phyloP scores from a whole-genome alignment of 148 eudicot genomes.

The Linanthus parryae region DNA sequence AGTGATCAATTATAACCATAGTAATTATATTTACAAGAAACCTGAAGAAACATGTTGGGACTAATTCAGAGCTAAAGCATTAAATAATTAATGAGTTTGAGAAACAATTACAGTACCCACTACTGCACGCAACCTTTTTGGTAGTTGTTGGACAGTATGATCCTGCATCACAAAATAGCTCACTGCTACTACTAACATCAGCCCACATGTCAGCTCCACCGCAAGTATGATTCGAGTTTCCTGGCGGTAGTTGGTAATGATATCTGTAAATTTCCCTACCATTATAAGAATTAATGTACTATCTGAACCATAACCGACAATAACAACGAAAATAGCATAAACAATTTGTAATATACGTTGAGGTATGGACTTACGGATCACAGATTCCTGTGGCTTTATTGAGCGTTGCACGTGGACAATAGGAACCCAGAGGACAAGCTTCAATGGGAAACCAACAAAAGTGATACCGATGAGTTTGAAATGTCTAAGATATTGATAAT shows the following conservation, averaged over 20 bases:
- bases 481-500: neutral
- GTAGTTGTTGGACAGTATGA: slow-evolving; percentile 76
- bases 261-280: slow-evolving; percentile 52
- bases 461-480: slow-evolving; percentile 9
- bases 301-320: slow-evolving; percentile 13
- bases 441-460: slow-evolving; percentile 19
- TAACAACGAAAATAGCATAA: slow-evolving; percentile 1
- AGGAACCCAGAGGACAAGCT: slow-evolving; percentile 96
- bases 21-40: neutral
- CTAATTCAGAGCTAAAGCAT: neutral
- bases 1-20: neutral
- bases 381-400: slow-evolving; percentile 71
- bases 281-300: slow-evolving; percentile 15
- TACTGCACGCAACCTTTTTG: slow-evolving; percentile 39
- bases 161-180: slow-evolving; percentile 83
- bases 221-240: slow-evolving; percentile 66
- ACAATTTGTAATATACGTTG: neutral
- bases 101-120: slow-evolving; percentile 50
- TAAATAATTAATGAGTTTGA: slow-evolving; percentile 7
- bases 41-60: neutral
- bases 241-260: slow-evolving; percentile 77
- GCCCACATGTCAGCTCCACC: slow-evolving; percentile 97
- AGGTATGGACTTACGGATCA: slow-evolving; percentile 73
- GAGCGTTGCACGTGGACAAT: slow-evolving; percentile 74
- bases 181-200: slow-evolving; percentile 41